A percentile compares a stretch with the other conserved stretches of the same genome.
phyloP scores from a whole-genome alignment of 2,329 filamentous ascomycete genomes.

The Scleromitrula shiraiana region DNA sequence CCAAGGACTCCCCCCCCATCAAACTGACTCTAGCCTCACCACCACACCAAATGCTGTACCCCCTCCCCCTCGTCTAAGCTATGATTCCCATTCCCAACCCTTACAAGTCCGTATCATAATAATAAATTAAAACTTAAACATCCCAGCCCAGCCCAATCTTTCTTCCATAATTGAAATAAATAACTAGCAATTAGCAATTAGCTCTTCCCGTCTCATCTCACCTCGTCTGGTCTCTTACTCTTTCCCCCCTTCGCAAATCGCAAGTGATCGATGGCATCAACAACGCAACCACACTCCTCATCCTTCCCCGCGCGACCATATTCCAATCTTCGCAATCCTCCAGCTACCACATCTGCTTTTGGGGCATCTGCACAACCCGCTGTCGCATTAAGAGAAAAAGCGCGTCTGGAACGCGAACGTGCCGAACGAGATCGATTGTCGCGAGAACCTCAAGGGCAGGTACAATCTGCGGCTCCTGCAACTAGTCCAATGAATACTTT shows the following conservation, averaged over 20 bases:
- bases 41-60: too few relatives aligned
- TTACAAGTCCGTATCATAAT: background rate
- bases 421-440: conserved; percentile 26
- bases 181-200: too few relatives aligned
- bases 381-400: conserved; percentile 26
- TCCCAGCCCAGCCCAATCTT: background rate
- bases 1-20: background rate
- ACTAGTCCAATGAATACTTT: conserved; percentile 37
- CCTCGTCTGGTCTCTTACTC: conserved; percentile 2
- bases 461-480: conserved; percentile 10
- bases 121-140: too few relatives aligned
- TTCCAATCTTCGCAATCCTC: conserved; percentile 30
- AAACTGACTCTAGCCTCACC: too few relatives aligned
- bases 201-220: too few relatives aligned
- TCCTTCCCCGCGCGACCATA: conserved; percentile 39
- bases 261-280: conserved; percentile 34
- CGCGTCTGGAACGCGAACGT: conserved; percentile 34
- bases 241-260: background rate
- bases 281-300: conserved; percentile 39
- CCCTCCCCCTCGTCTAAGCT: background rate
- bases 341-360: conserved; percentile 21
- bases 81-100: too few relatives aligned
- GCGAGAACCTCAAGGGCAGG: conserved; percentile 12
- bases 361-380: conserved; percentile 30
- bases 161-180: too few relatives aligned